phyloP scores from a whole-genome alignment of 1,284 basidiomycete genomes.

The Porogramme epimiltina region DNA sequence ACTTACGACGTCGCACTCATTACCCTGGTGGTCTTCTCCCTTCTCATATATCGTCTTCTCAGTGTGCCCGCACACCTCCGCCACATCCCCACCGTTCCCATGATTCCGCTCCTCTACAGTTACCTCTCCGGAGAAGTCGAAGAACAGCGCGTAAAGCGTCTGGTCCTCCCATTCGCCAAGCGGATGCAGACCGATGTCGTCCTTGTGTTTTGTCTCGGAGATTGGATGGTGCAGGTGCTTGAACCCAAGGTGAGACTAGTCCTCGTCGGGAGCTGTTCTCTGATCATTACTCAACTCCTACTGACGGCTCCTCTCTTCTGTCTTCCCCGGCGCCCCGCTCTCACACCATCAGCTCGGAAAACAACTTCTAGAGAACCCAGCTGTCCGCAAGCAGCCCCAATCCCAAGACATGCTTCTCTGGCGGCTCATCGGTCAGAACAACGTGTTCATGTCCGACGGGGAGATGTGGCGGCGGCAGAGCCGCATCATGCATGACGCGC shows the following conservation, averaged over 20 bases:
- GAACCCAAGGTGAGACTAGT: conserved; percentile 20
- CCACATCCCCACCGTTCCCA: conserved; percentile 24
- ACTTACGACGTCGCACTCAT: conserved; percentile 5
- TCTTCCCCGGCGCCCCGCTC: neutral
- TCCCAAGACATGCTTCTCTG: conserved; percentile 30
- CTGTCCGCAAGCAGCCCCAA: conserved; percentile 30
- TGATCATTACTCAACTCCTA: too few relatives aligned
- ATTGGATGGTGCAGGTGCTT: conserved; percentile 29
- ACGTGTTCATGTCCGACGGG: conserved; percentile 32
- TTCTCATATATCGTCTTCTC: conserved; percentile 7
- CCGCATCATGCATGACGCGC: conserved; percentile 26
- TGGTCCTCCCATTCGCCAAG: conserved; percentile 26
- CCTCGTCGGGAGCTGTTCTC: too few relatives aligned
- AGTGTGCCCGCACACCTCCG: conserved; percentile 21
- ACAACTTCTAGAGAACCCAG: conserved; percentile 15
- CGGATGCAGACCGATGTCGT: conserved; percentile 19
- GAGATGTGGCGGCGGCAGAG: conserved; percentile 34
- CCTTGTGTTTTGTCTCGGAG: conserved; percentile 25
- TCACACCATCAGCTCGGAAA: conserved; percentile 8
- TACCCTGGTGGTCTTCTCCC: neutral
- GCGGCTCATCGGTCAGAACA: conserved; percentile 31
- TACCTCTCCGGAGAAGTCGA: conserved; percentile 26
- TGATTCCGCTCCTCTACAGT: conserved; percentile 22
- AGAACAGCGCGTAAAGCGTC: conserved; percentile 22
- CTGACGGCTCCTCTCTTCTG: neutral